These are phyloP conservation scores for Arachis hypogaea DNA, from an alignment of 306 rosid species.

Conservation along the genomic window DNA sequence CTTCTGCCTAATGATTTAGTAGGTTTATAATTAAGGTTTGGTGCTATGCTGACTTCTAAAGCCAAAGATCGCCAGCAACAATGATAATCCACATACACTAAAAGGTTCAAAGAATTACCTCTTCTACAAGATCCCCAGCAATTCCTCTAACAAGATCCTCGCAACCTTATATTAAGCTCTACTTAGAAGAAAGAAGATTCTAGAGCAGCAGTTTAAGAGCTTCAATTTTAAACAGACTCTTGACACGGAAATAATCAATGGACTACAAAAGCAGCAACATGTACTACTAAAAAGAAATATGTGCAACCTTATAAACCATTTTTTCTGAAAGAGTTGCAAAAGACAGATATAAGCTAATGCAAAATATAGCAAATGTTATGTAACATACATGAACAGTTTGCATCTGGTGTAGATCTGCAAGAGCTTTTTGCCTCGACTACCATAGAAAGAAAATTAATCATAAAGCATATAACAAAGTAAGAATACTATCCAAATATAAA, in stretches of 20 bases:
- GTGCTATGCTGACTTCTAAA: no score
- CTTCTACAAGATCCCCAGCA: no score
- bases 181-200: no score
- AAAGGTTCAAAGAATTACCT: no score
- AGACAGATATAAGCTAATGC: constrained; percentile 20
- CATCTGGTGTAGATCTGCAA: constrained; percentile 89
- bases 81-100: no score
- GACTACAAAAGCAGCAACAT: not conserved
- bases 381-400: constrained; percentile 11
- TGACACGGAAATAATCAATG: constrained; percentile 6
- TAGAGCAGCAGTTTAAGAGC: no score
- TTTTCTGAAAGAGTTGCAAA: constrained; percentile 19
- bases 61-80: no score
- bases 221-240: not conserved
- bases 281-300: not conserved
- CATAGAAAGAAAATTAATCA: constrained; percentile 30
- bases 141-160: no score
- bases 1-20: no score
- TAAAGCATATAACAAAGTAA: not conserved
- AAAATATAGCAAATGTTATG: constrained; percentile 10
- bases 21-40: no score
- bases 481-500: constrained; percentile 3
- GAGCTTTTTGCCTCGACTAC: constrained; percentile 97
- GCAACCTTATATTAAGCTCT: no score
- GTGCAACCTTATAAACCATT: constrained; percentile 8